Conservation (phyloP, 352 stramenopile genomes). For the Phytopythium chamaehyphon region DNA sequence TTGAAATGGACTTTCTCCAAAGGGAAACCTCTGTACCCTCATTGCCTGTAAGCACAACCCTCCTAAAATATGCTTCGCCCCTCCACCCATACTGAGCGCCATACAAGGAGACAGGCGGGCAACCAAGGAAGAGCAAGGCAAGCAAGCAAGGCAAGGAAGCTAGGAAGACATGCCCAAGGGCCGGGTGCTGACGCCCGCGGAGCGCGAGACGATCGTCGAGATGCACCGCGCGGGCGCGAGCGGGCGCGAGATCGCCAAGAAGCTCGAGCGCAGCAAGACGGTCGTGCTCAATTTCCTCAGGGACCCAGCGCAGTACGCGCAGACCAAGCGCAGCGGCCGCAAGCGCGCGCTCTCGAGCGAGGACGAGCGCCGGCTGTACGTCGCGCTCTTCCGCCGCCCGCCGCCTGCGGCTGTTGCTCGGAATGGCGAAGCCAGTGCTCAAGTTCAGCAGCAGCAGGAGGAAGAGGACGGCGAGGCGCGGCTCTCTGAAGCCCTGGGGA, state of each 20-base stretch:
- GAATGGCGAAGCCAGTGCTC: background rate
- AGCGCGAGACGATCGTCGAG: slow-evolving; percentile 42
- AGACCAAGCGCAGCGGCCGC: slow-evolving; percentile 48
- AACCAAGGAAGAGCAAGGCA: background rate
- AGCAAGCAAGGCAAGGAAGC: background rate
- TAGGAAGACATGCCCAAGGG: slow-evolving; percentile 59
- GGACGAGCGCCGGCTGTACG: slow-evolving; percentile 37
- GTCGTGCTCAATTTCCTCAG: slow-evolving; percentile 58
- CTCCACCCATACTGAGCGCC: too few species aligned
- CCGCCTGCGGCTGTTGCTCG: background rate
- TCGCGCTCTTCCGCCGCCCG: slow-evolving; percentile 18
- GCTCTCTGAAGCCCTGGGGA: background rate
- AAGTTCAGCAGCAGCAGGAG: background rate
- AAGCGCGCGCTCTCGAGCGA: slow-evolving; percentile 38
- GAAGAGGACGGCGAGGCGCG: slow-evolving; percentile 1
- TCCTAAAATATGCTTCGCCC: too few species aligned
- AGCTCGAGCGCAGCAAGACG: slow-evolving; percentile 47
- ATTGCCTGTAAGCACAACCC: too few species aligned
- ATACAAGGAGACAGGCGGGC: background rate
- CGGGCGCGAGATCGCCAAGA: slow-evolving; percentile 45
- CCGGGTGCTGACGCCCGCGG: slow-evolving; percentile 23
- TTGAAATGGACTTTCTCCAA: too few species aligned
- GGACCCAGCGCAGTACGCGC: slow-evolving; percentile 36
- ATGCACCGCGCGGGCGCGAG: slow-evolving; percentile 35
- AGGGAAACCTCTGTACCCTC: too few species aligned